Conservation (phyloP, 441 rosid genomes). For the Gossypium trilobum region DNA sequence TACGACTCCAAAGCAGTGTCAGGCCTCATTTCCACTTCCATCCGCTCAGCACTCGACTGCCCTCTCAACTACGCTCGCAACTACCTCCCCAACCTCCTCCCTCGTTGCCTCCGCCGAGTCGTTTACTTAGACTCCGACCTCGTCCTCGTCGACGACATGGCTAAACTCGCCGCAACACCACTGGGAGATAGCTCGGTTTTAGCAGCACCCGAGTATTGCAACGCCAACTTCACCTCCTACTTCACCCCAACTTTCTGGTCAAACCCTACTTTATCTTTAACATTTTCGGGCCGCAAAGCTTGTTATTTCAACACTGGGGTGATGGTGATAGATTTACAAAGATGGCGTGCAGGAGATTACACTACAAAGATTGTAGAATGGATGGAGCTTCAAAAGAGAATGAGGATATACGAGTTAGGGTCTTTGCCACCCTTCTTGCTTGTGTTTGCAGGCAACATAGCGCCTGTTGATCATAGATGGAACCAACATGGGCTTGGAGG, state of each 20-base stretch:
- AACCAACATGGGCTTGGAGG: conserved; percentile 70
- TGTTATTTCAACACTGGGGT: conserved; percentile 70
- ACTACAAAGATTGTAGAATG: conserved; percentile 51
- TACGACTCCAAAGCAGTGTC: conserved; percentile 32
- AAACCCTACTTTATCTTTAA: conserved; percentile 44
- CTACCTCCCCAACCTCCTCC: conserved; percentile 51
- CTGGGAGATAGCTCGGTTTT: conserved; percentile 29
- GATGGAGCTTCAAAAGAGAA: conserved; percentile 66
- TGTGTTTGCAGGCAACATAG: conserved; percentile 54
- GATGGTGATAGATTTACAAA: conserved; percentile 46
- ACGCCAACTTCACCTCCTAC: conserved; percentile 54
- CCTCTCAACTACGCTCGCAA: conserved; percentile 65
- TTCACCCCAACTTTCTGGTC: conserved; percentile 68
- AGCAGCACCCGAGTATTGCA: conserved; percentile 58
- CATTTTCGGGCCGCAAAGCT: conserved; percentile 39
- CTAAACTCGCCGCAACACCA: conserved; percentile 38
- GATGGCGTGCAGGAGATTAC: conserved; percentile 48
- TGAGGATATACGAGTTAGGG: conserved; percentile 55
- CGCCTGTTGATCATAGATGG: conserved; percentile 57
- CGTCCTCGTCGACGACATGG: conserved; percentile 49
- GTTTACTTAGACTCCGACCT: conserved; percentile 66
- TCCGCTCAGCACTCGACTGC: conserved; percentile 57
- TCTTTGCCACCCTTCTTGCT: conserved; percentile 58
- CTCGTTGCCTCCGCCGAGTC: conserved; percentile 35
- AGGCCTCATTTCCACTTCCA: conserved; percentile 59